phyloP scores from a whole-genome alignment of 2,329 filamentous ascomycete species.

The Curvularia eragrostidis region DNA sequence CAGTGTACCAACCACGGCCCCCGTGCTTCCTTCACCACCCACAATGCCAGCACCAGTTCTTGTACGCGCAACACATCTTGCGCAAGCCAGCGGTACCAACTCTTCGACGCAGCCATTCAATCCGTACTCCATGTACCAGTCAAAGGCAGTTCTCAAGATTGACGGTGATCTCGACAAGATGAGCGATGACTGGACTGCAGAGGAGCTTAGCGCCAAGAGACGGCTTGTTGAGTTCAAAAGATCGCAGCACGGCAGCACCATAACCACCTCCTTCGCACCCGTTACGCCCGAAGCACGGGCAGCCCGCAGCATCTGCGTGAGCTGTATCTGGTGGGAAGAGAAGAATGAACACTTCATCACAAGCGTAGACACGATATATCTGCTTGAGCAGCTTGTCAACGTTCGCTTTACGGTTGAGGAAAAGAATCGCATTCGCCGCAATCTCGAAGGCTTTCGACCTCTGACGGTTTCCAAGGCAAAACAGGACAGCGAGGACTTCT shows the following conservation, averaged over 20 bases:
- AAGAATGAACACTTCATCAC: slow-evolving; percentile 92
- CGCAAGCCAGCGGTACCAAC: slow-evolving; percentile 56
- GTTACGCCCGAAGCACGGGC: slow-evolving; percentile 80
- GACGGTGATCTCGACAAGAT: slow-evolving; percentile 84
- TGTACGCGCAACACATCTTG: slow-evolving; percentile 71
- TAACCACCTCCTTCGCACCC: slow-evolving; percentile 79
- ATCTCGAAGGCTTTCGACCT: slow-evolving; percentile 92
- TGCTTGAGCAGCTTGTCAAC: slow-evolving; percentile 90
- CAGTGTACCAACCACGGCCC: slow-evolving; percentile 49
- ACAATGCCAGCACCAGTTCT: slow-evolving; percentile 62
- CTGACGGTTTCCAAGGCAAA: slow-evolving; percentile 93
- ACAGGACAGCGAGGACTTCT: slow-evolving; percentile 92
- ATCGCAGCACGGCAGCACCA: slow-evolving; percentile 79
- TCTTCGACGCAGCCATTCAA: slow-evolving; percentile 64
- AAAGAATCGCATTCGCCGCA: slow-evolving; percentile 96
- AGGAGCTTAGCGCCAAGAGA: slow-evolving; percentile 79
- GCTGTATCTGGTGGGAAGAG: slow-evolving; percentile 96
- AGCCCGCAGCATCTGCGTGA: slow-evolving; percentile 88
- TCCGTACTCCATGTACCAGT: slow-evolving; percentile 78
- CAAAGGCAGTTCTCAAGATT: slow-evolving; percentile 83
- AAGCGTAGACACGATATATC: slow-evolving; percentile 92
- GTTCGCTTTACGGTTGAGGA: slow-evolving; percentile 93
- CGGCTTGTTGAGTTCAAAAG: slow-evolving; percentile 89
- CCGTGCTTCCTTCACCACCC: slow-evolving; percentile 55
- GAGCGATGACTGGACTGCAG: slow-evolving; percentile 80